Conservation (phyloP, 441 rosid species). For the Croton laevigatus region DNA sequence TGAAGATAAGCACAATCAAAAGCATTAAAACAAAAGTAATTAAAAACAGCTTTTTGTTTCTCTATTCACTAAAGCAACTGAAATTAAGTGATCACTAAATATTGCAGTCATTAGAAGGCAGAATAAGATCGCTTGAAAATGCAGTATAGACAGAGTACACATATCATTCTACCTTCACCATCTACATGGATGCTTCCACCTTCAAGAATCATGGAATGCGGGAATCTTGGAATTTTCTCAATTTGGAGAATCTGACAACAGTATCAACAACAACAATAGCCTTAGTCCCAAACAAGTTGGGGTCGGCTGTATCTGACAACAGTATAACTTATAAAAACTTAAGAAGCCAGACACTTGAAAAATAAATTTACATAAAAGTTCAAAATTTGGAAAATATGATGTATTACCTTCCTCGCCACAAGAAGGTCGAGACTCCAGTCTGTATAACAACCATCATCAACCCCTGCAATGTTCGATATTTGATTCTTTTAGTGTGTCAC, state of each 20-base stretch:
- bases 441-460: slow-evolving; percentile 77
- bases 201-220: slow-evolving; percentile 76
- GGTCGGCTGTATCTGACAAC: no score
- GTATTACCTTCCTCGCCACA: slow-evolving; percentile 68
- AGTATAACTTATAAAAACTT: neutral
- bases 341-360: neutral
- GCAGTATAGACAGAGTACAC: neutral
- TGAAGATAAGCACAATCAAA: slow-evolving; percentile 4
- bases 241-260: slow-evolving; percentile 56
- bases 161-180: slow-evolving; percentile 62
- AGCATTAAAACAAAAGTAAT: neutral
- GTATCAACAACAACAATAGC: no score
- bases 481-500: slow-evolving; percentile 13
- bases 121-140: no score
- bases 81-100: no score
- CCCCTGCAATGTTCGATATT: slow-evolving; percentile 40
- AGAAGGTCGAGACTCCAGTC: slow-evolving; percentile 92
- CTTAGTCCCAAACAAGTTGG: no score
- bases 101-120: no score
- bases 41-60: no score
- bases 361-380: neutral
- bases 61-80: no score
- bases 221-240: slow-evolving; percentile 73
- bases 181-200: slow-evolving; percentile 99
- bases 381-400: neutral